phyloP scores from a whole-genome alignment of 441 rosid species.

The Gossypium schwendimanii region DNA sequence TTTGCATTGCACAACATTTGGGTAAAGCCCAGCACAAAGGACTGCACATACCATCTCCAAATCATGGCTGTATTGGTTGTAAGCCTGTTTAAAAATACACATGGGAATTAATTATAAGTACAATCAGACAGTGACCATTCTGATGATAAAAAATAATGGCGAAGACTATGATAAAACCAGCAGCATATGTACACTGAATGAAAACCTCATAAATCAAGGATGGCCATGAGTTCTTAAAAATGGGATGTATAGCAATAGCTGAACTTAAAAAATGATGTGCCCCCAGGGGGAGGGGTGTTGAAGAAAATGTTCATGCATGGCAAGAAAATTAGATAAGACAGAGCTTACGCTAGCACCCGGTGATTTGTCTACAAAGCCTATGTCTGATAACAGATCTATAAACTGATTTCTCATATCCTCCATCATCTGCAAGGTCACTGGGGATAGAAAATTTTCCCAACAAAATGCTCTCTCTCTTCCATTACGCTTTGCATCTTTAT shows the following conservation, averaged over 20 bases:
- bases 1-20: slow-evolving; percentile 95
- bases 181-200: not conserved
- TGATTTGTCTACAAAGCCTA: slow-evolving; percentile 84
- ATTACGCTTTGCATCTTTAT: slow-evolving; percentile 60
- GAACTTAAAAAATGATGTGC: not conserved
- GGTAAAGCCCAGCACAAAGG: slow-evolving; percentile 93
- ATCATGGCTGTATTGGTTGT: slow-evolving; percentile 73
- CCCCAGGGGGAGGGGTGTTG: no score
- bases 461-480: slow-evolving; percentile 65
- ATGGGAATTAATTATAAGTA: not conserved
- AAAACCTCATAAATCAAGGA: not conserved
- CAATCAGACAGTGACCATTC: not conserved
- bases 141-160: not conserved
- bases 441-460: slow-evolving; percentile 84
- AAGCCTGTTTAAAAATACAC: slow-evolving; percentile 43
- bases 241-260: not conserved
- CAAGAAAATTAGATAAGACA: slow-evolving; percentile 9
- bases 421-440: slow-evolving; percentile 77
- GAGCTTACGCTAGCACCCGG: slow-evolving; percentile 62
- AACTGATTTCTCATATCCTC: slow-evolving; percentile 95
- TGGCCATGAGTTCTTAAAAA: not conserved
- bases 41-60: slow-evolving; percentile 81
- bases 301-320: not conserved
- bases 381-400: slow-evolving; percentile 69
- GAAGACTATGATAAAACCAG: not conserved